These are phyloP conservation scores for Fusarium chaquense DNA, from an alignment of 2,329 filamentous ascomycete species.

Conservation along the genomic window DNA sequence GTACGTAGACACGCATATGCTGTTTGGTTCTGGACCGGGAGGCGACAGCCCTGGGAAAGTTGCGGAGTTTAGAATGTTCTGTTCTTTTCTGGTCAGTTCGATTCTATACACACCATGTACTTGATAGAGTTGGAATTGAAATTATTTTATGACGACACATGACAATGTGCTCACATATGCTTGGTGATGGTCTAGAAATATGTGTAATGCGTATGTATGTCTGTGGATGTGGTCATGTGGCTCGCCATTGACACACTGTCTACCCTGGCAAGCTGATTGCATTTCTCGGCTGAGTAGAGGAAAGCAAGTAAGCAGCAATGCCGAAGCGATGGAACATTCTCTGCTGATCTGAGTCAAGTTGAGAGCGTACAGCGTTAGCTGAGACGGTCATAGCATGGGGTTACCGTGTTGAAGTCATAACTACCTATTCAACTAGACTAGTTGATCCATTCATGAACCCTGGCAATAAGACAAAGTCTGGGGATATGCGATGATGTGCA, in stretches of 20 bases:
- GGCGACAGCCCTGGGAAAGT: conserved; percentile 38
- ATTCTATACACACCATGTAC: background rate
- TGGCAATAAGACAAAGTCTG: background rate
- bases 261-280: conserved; percentile 6
- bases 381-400: background rate
- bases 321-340: background rate
- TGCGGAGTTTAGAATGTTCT: conserved; percentile 28
- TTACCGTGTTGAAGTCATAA: background rate
- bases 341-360: background rate
- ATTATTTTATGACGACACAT: conserved; percentile 6
- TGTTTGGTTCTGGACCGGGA: conserved; percentile 29
- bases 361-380: conserved; percentile 9
- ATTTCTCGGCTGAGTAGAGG: background rate
- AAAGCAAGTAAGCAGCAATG: conserved; percentile 7
- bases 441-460: background rate
- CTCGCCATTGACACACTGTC: background rate
- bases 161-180: background rate
- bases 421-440: background rate
- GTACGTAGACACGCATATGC: conserved; percentile 20
- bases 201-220: background rate
- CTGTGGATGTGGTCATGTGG: background rate
- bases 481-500: background rate
- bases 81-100: conserved; percentile 7
- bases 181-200: background rate
- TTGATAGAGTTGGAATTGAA: conserved; percentile 12